phyloP scores from a whole-genome alignment of 169 alveolate genomes.

The Plasmodium relictum region DNA sequence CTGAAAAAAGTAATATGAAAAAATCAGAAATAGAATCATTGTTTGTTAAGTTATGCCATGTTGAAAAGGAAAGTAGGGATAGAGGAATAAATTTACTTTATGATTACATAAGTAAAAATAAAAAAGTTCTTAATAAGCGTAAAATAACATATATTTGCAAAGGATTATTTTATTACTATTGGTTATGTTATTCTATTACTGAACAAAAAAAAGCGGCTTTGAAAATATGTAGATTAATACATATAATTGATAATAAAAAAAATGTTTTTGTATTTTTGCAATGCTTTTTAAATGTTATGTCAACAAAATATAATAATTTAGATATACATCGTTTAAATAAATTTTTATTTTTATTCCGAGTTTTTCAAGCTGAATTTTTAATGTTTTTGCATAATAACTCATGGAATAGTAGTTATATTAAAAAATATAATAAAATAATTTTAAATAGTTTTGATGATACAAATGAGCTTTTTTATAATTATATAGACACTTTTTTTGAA shows the following conservation, averaged over 20 bases:
- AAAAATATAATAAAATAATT: conserved; percentile 48
- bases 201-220: conserved; percentile 45
- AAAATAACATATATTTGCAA: conserved; percentile 41
- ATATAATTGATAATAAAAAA: conserved; percentile 17
- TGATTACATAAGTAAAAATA: conserved; percentile 20
- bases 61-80: conserved; percentile 46
- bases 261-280: conserved; percentile 39
- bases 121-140: neutral
- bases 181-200: conserved; percentile 60
- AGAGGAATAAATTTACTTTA: conserved; percentile 22
- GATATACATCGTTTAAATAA: conserved; percentile 55
- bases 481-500: conserved; percentile 55
- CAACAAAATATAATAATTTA: conserved; percentile 38
- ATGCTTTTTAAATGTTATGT: conserved; percentile 49
- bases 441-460: conserved; percentile 31
- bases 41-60: conserved; percentile 47
- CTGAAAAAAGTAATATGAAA: conserved; percentile 12
- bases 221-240: conserved; percentile 46
- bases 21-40: conserved; percentile 14
- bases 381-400: conserved; percentile 43
- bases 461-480: conserved; percentile 33
- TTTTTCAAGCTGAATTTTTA: conserved; percentile 56
- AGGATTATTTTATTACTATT: conserved; percentile 60
- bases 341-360: conserved; percentile 44
- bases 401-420: conserved; percentile 38